phyloP scores from a whole-genome alignment of 805 yeast genomes.

The Sugiyamaella marilandica region DNA sequence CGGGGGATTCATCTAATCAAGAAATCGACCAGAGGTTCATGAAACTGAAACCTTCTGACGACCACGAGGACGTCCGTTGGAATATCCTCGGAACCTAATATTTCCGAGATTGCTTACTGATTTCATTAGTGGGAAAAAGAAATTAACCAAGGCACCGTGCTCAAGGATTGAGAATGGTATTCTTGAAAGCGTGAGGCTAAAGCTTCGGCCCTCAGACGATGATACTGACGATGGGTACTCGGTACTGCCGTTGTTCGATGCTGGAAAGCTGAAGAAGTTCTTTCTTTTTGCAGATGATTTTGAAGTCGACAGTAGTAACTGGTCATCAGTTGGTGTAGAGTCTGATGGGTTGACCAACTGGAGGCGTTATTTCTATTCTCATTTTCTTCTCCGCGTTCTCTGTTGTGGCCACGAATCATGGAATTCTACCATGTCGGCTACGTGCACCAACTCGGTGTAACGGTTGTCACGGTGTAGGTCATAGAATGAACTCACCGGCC shows the following conservation, averaged over 20 bases:
- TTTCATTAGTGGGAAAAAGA: too few relatives aligned
- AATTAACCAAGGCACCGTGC: too few relatives aligned
- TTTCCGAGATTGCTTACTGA: too few relatives aligned
- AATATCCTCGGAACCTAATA: too few relatives aligned
- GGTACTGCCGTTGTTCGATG: not conserved
- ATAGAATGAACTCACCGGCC: too few relatives aligned
- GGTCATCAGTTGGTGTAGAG: not conserved
- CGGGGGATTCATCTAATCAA: too few relatives aligned
- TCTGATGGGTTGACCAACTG: not conserved
- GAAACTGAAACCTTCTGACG: too few relatives aligned
- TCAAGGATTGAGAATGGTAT: not conserved
- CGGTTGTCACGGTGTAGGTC: too few relatives aligned
- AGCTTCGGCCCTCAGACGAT: not conserved
- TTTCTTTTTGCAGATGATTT: slow-evolving; percentile 3
- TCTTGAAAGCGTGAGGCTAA: not conserved
- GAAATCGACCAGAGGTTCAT: too few relatives aligned
- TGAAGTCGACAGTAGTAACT: not conserved
- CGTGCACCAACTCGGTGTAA: too few relatives aligned
- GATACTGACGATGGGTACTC: slow-evolving; percentile 1
- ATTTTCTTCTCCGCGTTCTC: not conserved
- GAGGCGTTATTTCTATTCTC: not conserved
- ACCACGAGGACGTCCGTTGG: too few relatives aligned
- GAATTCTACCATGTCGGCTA: too few relatives aligned
- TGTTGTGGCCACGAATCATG: slow-evolving; percentile 1
- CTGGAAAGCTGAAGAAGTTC: not conserved